phyloP scores from a whole-genome alignment of 2,329 filamentous ascomycete genomes.

The Aschersonia sp. region DNA sequence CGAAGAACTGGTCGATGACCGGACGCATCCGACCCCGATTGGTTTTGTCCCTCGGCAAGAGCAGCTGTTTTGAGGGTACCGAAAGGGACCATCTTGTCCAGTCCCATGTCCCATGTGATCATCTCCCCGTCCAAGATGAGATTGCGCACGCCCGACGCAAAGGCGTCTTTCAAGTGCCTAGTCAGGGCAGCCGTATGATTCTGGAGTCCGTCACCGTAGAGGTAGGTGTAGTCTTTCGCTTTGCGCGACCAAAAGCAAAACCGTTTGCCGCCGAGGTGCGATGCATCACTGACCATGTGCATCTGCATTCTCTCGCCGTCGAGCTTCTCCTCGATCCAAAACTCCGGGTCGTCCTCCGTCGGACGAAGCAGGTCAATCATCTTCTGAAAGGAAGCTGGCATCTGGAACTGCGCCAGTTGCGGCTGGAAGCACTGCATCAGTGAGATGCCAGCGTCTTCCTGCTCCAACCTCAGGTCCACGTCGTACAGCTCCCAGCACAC shows the following conservation, averaged over 20 bases:
- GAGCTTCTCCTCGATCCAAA: constrained; percentile 97
- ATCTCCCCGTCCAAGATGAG: constrained; percentile 94
- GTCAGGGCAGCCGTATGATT: constrained; percentile 69
- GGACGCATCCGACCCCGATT: constrained; percentile 35
- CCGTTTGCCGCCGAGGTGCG: constrained; percentile 49
- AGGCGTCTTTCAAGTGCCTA: constrained; percentile 62
- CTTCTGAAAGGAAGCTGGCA: constrained; percentile 59
- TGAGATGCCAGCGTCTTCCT: constrained; percentile 57
- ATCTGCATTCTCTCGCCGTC: constrained; percentile 96
- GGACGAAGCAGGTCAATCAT: constrained; percentile 56
- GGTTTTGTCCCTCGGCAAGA: constrained; percentile 54
- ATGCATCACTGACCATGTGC: constrained; percentile 67
- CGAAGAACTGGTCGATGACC: constrained; percentile 58
- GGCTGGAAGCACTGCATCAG: constrained; percentile 96
- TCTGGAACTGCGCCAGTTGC: constrained; percentile 85
- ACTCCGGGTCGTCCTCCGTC: constrained; percentile 57
- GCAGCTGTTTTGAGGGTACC: constrained; percentile 89
- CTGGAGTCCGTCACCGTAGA: constrained; percentile 68
- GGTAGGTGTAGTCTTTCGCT: constrained; percentile 88
- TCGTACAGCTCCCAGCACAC: constrained; percentile 92
- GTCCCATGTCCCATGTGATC: constrained; percentile 89
- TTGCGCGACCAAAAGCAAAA: constrained; percentile 94
- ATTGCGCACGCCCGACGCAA: constrained; percentile 63
- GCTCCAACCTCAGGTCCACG: constrained; percentile 55
- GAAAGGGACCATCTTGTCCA: constrained; percentile 76